Evolutionary conservation across 371 early-diverging fungal species (phyloP).

Genomic region (Syncephalastrum racemosum): DNA sequence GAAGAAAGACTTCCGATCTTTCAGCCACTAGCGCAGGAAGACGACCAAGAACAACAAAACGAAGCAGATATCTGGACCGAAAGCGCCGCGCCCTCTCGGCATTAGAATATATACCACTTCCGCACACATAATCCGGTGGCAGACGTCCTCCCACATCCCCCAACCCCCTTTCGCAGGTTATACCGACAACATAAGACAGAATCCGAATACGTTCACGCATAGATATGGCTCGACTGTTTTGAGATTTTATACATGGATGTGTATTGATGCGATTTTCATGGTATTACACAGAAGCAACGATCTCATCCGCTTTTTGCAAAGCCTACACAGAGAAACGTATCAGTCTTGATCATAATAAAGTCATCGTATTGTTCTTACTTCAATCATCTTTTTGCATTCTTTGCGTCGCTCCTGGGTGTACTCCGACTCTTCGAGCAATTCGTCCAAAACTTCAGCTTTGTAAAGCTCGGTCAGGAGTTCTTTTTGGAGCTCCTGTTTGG

Average conservation of each 20-base stretch:
- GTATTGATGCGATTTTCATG: too few species aligned
- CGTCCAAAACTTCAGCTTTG: constrained; percentile 88
- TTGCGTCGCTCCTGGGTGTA: constrained; percentile 85
- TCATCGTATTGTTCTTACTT: constrained; percentile 35
- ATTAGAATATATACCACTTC: too few species aligned
- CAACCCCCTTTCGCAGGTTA: too few species aligned
- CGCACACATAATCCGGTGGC: too few species aligned
- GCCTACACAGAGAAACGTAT: constrained; percentile 33
- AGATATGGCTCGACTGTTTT: too few species aligned
- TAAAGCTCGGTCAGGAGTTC: constrained; percentile 96
- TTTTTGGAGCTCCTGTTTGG: constrained; percentile 94
- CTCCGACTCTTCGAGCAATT: constrained; percentile 94
- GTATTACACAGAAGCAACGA: constrained; percentile 60
- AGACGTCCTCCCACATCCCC: too few species aligned
- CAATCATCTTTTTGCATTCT: constrained; percentile 98
- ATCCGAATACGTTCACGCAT: too few species aligned
- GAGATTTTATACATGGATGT: too few species aligned
- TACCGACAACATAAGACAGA: too few species aligned
- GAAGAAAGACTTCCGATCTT: not conserved
- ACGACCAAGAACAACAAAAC: constrained; percentile 1
- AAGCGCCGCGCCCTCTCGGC: too few species aligned
- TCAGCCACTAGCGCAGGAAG: not conserved
- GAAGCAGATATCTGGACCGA: not conserved
- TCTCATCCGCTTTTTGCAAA: constrained; percentile 92
- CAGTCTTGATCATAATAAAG: not conserved